Percentiles rank a stretch among this genome's conserved stretches.
Evolutionary conservation across 345 rosid genomes (phyloP).

Genomic region (Dovyalis caffra): DNA sequence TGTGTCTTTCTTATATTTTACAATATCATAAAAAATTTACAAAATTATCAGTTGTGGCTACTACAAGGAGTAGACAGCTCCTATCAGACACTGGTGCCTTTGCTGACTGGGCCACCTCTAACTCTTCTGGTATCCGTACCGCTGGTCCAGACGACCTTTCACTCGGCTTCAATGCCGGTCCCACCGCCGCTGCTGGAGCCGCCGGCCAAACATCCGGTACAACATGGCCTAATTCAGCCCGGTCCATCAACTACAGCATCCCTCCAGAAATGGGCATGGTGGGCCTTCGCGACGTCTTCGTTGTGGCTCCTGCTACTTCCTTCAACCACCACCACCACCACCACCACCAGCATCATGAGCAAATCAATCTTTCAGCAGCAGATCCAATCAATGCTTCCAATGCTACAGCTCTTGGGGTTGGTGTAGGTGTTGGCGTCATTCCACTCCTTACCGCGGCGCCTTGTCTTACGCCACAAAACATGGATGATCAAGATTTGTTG

Average conservation of each 20-base stretch:
- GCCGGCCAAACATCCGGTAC: constrained; percentile 34
- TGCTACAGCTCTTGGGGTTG: constrained; percentile 73
- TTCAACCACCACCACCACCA: constrained; percentile 53
- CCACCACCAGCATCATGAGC: constrained; percentile 51
- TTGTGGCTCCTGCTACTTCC: constrained; percentile 70
- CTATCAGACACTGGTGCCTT: constrained; percentile 89
- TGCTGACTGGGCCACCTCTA: constrained; percentile 76
- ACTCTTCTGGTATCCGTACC: constrained; percentile 54
- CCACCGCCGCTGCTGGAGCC: constrained; percentile 37
- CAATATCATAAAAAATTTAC: neutral
- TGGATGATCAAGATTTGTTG: constrained; percentile 50
- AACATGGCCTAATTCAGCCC: constrained; percentile 51
- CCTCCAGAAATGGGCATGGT: constrained; percentile 84
- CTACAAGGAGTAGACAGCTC: constrained; percentile 73
- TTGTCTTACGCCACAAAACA: constrained; percentile 43
- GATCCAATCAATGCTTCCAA: constrained; percentile 41
- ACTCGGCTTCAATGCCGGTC: constrained; percentile 93
- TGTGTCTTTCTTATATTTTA: neutral
- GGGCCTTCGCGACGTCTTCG: constrained; percentile 65
- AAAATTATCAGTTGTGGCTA: constrained; percentile 73
- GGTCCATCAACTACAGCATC: constrained; percentile 53
- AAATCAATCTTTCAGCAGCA: constrained; percentile 26
- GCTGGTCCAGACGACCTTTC: constrained; percentile 80
- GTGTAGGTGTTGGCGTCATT: constrained; percentile 68
- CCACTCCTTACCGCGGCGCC: constrained; percentile 72